phyloP scores from a whole-genome alignment of 2,329 filamentous ascomycete species.

The Epichloe bromicola region DNA sequence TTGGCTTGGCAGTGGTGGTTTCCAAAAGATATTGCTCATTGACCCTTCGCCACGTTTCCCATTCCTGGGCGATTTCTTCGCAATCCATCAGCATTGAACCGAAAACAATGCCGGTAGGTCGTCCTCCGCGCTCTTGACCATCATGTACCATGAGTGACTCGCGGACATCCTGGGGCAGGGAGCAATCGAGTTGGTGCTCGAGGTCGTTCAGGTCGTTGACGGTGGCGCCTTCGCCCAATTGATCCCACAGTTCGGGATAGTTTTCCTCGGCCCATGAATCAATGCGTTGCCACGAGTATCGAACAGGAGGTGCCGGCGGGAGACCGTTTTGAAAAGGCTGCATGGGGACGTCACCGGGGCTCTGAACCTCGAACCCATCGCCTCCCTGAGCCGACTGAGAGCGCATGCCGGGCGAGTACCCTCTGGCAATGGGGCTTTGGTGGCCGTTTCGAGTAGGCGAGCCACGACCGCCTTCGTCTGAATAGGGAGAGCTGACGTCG shows the following conservation, averaged over 20 bases:
- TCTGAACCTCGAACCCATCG: slow-evolving; percentile 57
- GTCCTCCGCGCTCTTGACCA: slow-evolving; percentile 89
- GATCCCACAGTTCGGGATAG: slow-evolving; percentile 88
- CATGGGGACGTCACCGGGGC: slow-evolving; percentile 82
- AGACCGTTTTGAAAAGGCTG: slow-evolving; percentile 88
- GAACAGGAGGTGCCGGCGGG: slow-evolving; percentile 75
- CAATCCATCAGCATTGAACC: slow-evolving; percentile 92
- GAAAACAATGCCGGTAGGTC: slow-evolving; percentile 85
- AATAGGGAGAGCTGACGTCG: slow-evolving; percentile 69
- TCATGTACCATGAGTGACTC: slow-evolving; percentile 87
- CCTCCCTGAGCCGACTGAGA: slow-evolving; percentile 58
- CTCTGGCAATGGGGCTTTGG: slow-evolving; percentile 39
- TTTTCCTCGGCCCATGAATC: slow-evolving; percentile 90
- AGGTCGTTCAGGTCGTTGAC: slow-evolving; percentile 93
- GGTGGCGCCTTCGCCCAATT: slow-evolving; percentile 84
- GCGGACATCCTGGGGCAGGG: slow-evolving; percentile 81
- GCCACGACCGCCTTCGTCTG: slow-evolving; percentile 51
- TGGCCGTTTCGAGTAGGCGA: slow-evolving; percentile 40
- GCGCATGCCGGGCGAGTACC: slow-evolving; percentile 83
- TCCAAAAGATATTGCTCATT: slow-evolving; percentile 75
- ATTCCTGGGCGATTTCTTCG: slow-evolving; percentile 95
- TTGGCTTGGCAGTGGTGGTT: slow-evolving; percentile 42
- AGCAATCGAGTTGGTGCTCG: slow-evolving; percentile 90
- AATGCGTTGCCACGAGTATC: slow-evolving; percentile 88
- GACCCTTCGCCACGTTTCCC: slow-evolving; percentile 90